These are phyloP conservation scores for Toxicodendron radicans DNA, from an alignment of 345 rosid genomes.

Conservation along the genomic window DNA sequence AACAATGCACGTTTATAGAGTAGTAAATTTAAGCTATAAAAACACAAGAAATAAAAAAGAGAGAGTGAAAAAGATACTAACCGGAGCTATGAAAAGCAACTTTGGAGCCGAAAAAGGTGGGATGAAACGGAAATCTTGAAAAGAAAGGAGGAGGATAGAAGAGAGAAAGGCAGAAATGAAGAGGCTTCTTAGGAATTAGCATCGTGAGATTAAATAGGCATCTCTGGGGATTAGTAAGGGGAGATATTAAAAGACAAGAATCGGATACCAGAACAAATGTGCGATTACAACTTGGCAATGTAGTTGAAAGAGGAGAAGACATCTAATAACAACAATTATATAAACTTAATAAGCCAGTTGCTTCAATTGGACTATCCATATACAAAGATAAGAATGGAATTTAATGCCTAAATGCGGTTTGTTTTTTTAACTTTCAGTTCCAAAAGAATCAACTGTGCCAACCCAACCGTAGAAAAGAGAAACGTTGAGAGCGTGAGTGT, in stretches of 20 bases:
- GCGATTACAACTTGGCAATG: constrained; percentile 38
- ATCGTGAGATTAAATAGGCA: constrained; percentile 57
- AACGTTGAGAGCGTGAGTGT: not conserved
- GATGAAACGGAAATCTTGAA: constrained; percentile 9
- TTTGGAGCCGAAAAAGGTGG: constrained; percentile 14
- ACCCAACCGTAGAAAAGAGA: too few species aligned
- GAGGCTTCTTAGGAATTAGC: constrained; percentile 60
- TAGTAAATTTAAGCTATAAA: not conserved
- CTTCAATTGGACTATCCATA: constrained; percentile 14
- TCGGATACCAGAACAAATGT: constrained; percentile 37
- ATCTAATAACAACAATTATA: constrained; percentile 20
- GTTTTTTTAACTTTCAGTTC: not conserved
- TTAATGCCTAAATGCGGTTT: constrained; percentile 8
- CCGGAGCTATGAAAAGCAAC: constrained; percentile 39
- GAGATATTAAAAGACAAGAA: constrained; percentile 22
- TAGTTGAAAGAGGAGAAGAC: constrained; percentile 28
- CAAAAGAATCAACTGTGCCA: too few species aligned
- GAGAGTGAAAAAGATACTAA: constrained; percentile 15
- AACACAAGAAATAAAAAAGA: not conserved
- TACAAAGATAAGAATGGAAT: constrained; percentile 9
- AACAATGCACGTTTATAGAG: not conserved
- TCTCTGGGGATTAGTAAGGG: constrained; percentile 14
- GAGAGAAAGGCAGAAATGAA: constrained; percentile 41
- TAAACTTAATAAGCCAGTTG: not conserved
- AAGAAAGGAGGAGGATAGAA: constrained; percentile 29